Evolutionary conservation across 2,329 filamentous ascomycete genomes (phyloP), one percentile per base, ranked within the genome.

Genomic region (Exophiala phaeomuriformis): DNA sequence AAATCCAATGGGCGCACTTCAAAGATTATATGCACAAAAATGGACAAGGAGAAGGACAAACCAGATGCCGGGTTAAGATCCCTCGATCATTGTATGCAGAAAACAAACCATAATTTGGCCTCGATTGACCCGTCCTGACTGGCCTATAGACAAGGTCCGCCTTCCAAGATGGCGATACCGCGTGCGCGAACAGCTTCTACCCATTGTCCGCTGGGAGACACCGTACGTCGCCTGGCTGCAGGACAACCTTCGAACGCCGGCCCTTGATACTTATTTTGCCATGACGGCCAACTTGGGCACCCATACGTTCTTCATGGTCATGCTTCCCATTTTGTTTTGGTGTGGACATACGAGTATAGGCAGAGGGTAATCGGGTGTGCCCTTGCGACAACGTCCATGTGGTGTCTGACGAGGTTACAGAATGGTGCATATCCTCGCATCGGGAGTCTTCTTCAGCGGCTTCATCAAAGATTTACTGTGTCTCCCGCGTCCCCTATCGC

Each of bases 281-380:
- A 88, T 94, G 61, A 95, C 90, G 0, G 93, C 93, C 59, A 98
- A 97, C 70, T 80, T 97, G 51, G 89, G 93, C 61, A 98, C 93
- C 0, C 93, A 98, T 72, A 98, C 93, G 0, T 97, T 96, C 75
- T 98, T 96, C 77, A 97, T 97, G 90, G 80, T 95, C 62, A 86
- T 89, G 54, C 75, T 98, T 65, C 93, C 93, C 4, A 88, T 97
- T 61, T 80, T 95, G 63, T 97, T 97, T 75, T 98, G 93, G 93
- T 95, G 89, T 65, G 91, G 91, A 50, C 87, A 90, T 71, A 84
- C 86, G 41, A 83, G 80, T 59, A 80, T 95, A 61, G 93, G 89
- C 51, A 86, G 93, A 75, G 90, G 85, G 88, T 94, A 83, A 39
- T 39, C 1, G 36, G 19, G 1, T 39, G 36, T 39, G n/a, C 10